These are phyloP conservation scores for Exserohilum turcica DNA, from an alignment of 2,329 filamentous ascomycete genomes.

Conservation along the genomic window DNA sequence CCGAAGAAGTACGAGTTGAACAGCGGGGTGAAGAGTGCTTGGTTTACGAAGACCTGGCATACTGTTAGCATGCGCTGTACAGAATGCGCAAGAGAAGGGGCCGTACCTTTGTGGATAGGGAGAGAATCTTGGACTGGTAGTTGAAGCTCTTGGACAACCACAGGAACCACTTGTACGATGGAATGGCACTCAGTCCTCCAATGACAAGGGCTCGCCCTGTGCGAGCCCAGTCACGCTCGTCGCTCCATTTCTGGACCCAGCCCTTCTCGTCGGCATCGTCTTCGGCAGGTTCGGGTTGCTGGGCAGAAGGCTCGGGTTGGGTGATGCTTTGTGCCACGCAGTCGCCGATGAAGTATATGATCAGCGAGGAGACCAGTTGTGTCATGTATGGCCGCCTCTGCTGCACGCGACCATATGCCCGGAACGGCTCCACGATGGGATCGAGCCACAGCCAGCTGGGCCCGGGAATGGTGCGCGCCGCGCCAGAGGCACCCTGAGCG, in stretches of 20 bases:
- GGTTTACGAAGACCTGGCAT: conserved; percentile 70
- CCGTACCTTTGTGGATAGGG: conserved; percentile 68
- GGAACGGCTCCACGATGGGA: conserved; percentile 53
- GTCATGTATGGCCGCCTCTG: conserved; percentile 75
- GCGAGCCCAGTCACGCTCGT: conserved; percentile 55
- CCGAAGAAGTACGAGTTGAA: conserved; percentile 60
- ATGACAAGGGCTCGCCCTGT: conserved; percentile 76
- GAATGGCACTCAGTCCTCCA: conserved; percentile 74
- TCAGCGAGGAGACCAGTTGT: conserved; percentile 74
- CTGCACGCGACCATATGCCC: conserved; percentile 72
- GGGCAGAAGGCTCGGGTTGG: conserved; percentile 1
- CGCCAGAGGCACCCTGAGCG: conserved; percentile 24
- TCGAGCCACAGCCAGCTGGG: conserved; percentile 55
- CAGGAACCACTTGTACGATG: conserved; percentile 81
- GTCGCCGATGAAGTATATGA: conserved; percentile 81
- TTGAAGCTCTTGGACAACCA: conserved; percentile 85
- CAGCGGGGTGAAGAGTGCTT: conserved; percentile 75
- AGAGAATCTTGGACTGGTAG: conserved; percentile 72
- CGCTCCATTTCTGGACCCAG: conserved; percentile 51
- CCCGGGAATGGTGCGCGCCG: conserved; percentile 47
- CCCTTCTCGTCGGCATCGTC: conserved; percentile 30
- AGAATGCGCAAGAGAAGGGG: neutral
- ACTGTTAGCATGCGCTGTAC: conserved; percentile 1
- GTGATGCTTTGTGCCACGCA: conserved; percentile 73
- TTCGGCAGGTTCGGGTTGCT: neutral